Evolutionary conservation across 2,329 filamentous ascomycete genomes (phyloP), one percentile per base, ranked within the genome.

Genomic region (Leptographium wingfieldii): DNA sequence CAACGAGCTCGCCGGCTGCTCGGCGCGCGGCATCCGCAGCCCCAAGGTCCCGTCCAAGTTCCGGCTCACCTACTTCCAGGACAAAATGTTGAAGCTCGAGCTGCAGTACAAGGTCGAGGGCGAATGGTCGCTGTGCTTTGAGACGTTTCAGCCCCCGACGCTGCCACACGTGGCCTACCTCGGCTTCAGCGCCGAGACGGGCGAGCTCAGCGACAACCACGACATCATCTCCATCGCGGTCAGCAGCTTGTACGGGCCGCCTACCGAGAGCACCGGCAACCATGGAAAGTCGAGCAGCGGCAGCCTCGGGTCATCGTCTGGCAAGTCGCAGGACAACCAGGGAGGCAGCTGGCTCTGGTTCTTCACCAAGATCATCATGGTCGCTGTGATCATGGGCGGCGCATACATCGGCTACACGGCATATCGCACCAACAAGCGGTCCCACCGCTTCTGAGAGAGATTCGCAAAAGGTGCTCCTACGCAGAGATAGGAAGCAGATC

Each of bases 151-250:
- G 62, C 82, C 82, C 40, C 87, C 88, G 38, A 85, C 88, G 67
- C 87, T 99, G 65, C 94, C 94, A 59, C 78, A 84, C 61, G 84
- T 88, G 56, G 80, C 84, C 43, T 90, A 90, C 71, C 82, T 90
- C 31, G 87, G 86, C 61, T 90, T 90, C 75, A 87, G 83, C 67
- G 87, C 90, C 60, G 92, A 97, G 78, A 97, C 94, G 19, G 94
- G 94, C 69, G 92, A 99, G 77, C 83, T 99, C 65, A 90, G 86
- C 73, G 94, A 99, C 76, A 96, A 96, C 79, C 92, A 96, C 79
- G 94, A 99, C 75, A 95, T 99, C 73, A 84, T 97, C 71, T 87
- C 84, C 57, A 82, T 99, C 67, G 79, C 85, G 64, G 86, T 92
- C 60, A 88, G 87, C 78, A 99, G 96, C 73, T 77, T 99, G 63